Conservation (phyloP, 208 protist species). For the Leishmania major region DNA sequence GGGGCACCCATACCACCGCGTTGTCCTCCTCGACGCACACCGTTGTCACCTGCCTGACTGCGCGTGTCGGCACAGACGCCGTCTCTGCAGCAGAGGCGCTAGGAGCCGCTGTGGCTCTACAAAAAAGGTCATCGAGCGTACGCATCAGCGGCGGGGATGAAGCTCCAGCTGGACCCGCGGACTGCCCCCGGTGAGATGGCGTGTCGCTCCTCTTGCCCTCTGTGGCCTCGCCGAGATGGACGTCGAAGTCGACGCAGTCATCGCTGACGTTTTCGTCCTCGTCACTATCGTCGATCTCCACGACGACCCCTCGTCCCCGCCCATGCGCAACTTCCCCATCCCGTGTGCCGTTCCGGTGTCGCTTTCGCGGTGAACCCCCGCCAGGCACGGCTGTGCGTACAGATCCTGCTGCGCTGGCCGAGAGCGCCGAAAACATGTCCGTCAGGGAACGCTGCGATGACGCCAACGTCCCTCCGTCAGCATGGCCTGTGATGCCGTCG, state of each 20-base stretch:
- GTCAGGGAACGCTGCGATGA: conserved; percentile 14
- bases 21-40: conserved; percentile 1
- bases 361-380: not conserved
- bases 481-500: not conserved
- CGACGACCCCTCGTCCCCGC: not conserved
- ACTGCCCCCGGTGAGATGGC: not conserved
- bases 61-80: not conserved
- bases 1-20: not conserved
- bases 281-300: conserved; percentile 3
- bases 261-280: not conserved
- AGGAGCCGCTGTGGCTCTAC: not conserved
- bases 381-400: not conserved
- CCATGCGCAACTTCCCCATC: not conserved
- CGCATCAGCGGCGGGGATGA: not conserved
- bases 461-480: not conserved
- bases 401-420: not conserved
- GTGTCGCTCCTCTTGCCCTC: not conserved
- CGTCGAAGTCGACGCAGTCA: conserved; percentile 2
- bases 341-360: not conserved
- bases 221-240: not conserved
- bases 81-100: not conserved
- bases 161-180: not conserved
- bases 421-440: conserved; percentile 26
- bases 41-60: not conserved
- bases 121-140: not conserved